A percentile compares a stretch with the other conserved stretches of the same genome.
Evolutionary conservation across 208 protist genomes (phyloP).

Genomic region (Novymonas esmeraldas): DNA sequence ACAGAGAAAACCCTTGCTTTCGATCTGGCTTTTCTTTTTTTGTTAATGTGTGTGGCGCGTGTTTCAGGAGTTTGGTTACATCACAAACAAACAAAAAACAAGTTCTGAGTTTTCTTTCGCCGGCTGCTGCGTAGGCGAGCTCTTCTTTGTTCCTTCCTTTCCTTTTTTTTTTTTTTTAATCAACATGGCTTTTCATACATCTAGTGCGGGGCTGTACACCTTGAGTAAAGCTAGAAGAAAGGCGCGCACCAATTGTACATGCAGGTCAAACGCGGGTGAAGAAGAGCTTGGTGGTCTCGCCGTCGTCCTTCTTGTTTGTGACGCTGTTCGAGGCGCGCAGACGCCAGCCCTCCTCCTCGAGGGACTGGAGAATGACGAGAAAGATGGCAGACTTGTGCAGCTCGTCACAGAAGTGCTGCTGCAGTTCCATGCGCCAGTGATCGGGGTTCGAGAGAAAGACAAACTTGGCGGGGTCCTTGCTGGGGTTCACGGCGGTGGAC

Average conservation of each 20-base stretch:
- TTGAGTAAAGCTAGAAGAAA: neutral
- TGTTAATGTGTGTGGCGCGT: too few species aligned
- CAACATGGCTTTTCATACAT: too few species aligned
- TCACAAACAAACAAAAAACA: too few species aligned
- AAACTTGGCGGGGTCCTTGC: conserved; percentile 81
- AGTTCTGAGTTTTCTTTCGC: too few species aligned
- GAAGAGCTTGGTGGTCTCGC: conserved; percentile 86
- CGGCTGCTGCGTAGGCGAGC: too few species aligned
- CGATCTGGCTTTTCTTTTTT: neutral
- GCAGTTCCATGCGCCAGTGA: conserved; percentile 89
- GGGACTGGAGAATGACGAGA: conserved; percentile 71
- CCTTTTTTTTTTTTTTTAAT: neutral
- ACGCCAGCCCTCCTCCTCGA: conserved; percentile 88
- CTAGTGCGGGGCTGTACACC: too few species aligned
- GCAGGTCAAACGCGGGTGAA: conserved; percentile 61
- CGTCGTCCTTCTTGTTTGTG: conserved; percentile 40
- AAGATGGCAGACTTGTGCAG: conserved; percentile 86
- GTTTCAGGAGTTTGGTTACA: too few species aligned
- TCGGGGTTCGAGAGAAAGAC: conserved; percentile 74
- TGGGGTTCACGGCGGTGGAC: conserved; percentile 70
- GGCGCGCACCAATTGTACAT: neutral
- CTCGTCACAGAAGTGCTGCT: conserved; percentile 92
- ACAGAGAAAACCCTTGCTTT: neutral
- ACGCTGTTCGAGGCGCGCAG: conserved; percentile 79
- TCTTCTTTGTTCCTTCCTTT: neutral